A percentile compares a stretch with the other conserved stretches of the same genome.
Conservation (phyloP, 306 rosid species). For the Cucurbita maxima region DNA sequence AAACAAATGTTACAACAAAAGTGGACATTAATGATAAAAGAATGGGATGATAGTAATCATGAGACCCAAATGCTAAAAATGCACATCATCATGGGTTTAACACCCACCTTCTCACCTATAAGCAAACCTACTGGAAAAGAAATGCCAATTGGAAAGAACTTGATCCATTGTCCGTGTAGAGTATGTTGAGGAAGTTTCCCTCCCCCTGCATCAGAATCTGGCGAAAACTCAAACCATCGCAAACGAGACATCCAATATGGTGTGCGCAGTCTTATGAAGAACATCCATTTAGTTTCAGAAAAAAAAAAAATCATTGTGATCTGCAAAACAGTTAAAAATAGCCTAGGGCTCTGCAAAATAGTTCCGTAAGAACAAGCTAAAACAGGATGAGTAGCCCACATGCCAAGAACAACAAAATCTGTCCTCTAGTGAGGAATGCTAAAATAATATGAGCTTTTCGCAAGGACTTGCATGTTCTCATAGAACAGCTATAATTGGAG, state of each 20-base stretch:
- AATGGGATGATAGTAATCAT: constrained; percentile 1
- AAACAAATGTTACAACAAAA: background rate
- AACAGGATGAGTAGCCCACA: background rate
- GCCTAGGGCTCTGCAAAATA: background rate
- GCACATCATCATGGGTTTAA: constrained; percentile 1
- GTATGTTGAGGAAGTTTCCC: background rate
- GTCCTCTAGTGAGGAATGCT: background rate
- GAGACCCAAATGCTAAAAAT: constrained; percentile 4
- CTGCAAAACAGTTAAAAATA: background rate
- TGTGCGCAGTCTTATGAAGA: background rate
- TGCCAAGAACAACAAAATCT: background rate
- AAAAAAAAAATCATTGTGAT: background rate
- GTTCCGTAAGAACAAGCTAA: background rate
- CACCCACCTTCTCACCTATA: background rate
- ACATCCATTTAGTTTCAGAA: background rate
- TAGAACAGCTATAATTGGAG: background rate
- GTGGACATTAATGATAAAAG: background rate
- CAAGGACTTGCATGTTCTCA: background rate
- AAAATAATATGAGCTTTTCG: background rate
- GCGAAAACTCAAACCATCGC: background rate
- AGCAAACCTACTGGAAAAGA: background rate
- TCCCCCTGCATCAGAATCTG: background rate
- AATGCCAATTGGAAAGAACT: background rate
- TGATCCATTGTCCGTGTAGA: background rate
- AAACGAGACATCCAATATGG: background rate